Evolutionary conservation across 2,329 filamentous ascomycete genomes (phyloP).

Genomic region (Colletotrichum gigasporum): DNA sequence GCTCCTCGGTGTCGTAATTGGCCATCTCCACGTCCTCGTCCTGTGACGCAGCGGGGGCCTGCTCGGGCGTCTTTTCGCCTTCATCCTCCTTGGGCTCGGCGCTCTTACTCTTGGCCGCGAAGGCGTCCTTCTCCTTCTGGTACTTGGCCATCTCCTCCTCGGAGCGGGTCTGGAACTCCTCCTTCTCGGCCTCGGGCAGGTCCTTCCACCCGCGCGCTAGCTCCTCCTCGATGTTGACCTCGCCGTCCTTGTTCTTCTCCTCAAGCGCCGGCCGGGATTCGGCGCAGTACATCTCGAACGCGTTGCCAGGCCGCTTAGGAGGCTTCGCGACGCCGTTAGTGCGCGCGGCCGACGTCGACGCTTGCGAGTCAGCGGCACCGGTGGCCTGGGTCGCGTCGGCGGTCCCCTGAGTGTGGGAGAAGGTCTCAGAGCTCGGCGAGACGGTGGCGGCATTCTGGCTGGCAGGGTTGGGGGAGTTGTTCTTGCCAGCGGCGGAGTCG

Average conservation of each 20-base stretch:
- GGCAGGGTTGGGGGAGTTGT: constrained; percentile 50
- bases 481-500: constrained; percentile 51
- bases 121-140: constrained; percentile 51
- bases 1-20: constrained; percentile 55
- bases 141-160: constrained; percentile 50
- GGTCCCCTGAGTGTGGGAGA: constrained; percentile 59
- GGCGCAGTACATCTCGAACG: constrained; percentile 65
- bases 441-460: constrained; percentile 56
- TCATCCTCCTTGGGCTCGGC: constrained; percentile 36
- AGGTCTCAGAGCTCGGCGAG: constrained; percentile 62
- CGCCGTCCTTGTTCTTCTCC: constrained; percentile 52
- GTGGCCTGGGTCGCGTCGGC: neutral
- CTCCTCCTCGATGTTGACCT: constrained; percentile 61
- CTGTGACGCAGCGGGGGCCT: constrained; percentile 41
- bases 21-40: constrained; percentile 62
- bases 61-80: constrained; percentile 32
- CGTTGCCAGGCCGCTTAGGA: constrained; percentile 55
- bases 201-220: constrained; percentile 65
- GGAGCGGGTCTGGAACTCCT: constrained; percentile 56
- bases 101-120: constrained; percentile 34
- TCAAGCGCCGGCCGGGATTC: constrained; percentile 57
- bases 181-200: constrained; percentile 57
- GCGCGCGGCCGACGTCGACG: constrained; percentile 25
- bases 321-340: constrained; percentile 53
- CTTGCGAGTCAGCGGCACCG: constrained; percentile 43